A percentile compares a stretch with the other conserved stretches of the same genome.
These are phyloP conservation scores for Tuber microsphaerosporum DNA, from an alignment of 495 filamentous ascomycete species.

Conservation along the genomic window DNA sequence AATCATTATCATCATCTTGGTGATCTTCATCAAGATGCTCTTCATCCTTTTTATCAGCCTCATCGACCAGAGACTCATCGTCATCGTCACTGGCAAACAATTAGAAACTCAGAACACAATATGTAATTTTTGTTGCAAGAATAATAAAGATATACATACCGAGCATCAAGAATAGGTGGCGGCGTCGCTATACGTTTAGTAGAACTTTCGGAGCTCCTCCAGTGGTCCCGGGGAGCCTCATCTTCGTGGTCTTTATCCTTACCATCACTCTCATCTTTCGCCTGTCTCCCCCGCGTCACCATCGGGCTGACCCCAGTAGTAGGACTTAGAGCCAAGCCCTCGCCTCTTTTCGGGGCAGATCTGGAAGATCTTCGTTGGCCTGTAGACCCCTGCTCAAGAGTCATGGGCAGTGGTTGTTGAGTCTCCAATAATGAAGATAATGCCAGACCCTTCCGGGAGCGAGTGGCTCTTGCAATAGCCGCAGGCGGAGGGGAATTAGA, in stretches of 20 bases:
- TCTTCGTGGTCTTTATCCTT: background rate
- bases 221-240: background rate
- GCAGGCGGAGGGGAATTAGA: background rate
- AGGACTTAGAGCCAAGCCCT: slow-evolving; percentile 3
- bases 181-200: background rate
- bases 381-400: background rate
- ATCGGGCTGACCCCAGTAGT: background rate
- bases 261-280: background rate
- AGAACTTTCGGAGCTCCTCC: slow-evolving; percentile 1
- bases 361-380: slow-evolving; percentile 1
- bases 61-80: background rate
- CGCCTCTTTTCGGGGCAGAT: background rate
- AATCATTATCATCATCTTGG: background rate
- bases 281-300: background rate
- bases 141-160: background rate
- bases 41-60: slow-evolving; percentile 1
- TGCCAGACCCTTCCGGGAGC: background rate
- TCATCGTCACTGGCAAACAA: background rate
- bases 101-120: background rate
- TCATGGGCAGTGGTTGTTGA: background rate
- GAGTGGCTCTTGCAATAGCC: background rate
- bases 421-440: background rate
- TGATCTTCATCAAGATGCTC: background rate
- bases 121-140: background rate
- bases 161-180: background rate